Percentiles rank a stretch among this genome's conserved stretches.
Evolutionary conservation across 306 rosid genomes (phyloP).

Genomic region (Arachis stenosperma): DNA sequence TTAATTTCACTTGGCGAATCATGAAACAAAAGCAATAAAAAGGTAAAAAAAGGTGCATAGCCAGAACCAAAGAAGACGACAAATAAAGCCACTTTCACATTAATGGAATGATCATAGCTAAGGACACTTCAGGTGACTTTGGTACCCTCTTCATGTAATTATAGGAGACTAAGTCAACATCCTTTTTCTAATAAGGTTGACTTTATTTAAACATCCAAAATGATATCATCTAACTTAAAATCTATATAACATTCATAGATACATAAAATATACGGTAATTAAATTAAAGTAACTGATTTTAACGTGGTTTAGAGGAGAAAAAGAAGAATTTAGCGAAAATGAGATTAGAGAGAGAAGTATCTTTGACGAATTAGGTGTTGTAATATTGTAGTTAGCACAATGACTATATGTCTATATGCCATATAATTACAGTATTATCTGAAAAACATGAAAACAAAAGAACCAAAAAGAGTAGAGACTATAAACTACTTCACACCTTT

Average conservation of each 20-base stretch:
- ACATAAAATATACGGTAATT: no score
- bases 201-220: no score
- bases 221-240: no score
- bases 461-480: conserved; percentile 39
- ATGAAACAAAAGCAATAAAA: conserved; percentile 23
- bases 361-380: conserved; percentile 56
- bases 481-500: neutral
- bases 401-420: conserved; percentile 33
- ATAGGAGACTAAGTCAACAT: conserved; percentile 40
- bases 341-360: conserved; percentile 20
- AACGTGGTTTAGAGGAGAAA: no score
- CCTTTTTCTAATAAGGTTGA: conserved; percentile 4
- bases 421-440: conserved; percentile 74
- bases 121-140: conserved; percentile 53
- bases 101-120: conserved; percentile 19
- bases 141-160: neutral
- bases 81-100: conserved; percentile 37
- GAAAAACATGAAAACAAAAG: conserved; percentile 37
- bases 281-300: no score
- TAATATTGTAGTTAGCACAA: conserved; percentile 52
- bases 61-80: conserved; percentile 33
- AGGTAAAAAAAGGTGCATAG: conserved; percentile 34
- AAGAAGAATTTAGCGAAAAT: no score
- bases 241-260: no score
- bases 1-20: conserved; percentile 22